Evolutionary conservation across 768 basidiomycete species (phyloP).

Genomic region (Psilocybe tampanensis): DNA sequence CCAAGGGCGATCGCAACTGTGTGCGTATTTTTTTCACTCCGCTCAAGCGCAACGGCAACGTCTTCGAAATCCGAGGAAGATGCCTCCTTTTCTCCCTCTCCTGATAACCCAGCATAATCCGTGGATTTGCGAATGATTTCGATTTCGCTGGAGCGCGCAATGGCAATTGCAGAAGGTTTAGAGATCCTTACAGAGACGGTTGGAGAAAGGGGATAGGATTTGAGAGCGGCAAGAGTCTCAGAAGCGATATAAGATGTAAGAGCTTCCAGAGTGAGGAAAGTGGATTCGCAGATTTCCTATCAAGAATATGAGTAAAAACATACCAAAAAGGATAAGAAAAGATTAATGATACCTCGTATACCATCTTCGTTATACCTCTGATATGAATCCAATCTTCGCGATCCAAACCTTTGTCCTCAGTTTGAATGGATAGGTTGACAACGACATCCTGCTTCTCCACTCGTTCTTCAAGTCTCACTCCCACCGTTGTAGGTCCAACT

Average conservation of each 20-base stretch:
- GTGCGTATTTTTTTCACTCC: slow-evolving; percentile 4
- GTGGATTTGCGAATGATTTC: slow-evolving; percentile 49
- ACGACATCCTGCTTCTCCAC: slow-evolving; percentile 62
- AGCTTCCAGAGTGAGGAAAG: slow-evolving; percentile 70
- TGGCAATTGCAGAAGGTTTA: slow-evolving; percentile 73
- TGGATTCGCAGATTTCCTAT: slow-evolving; percentile 50
- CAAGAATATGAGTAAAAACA: not conserved
- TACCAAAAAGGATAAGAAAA: not conserved
- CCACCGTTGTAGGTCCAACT: slow-evolving; percentile 57
- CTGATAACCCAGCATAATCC: slow-evolving; percentile 34
- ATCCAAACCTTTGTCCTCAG: slow-evolving; percentile 17
- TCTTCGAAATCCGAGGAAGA: not conserved
- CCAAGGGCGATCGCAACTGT: slow-evolving; percentile 78
- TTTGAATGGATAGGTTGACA: slow-evolving; percentile 40
- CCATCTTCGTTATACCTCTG: slow-evolving; percentile 36
- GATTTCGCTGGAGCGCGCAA: slow-evolving; percentile 67
- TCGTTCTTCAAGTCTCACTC: slow-evolving; percentile 70
- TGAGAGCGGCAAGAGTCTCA: slow-evolving; percentile 38
- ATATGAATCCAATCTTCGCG: slow-evolving; percentile 37
- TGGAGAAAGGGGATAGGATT: slow-evolving; percentile 18
- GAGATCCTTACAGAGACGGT: slow-evolving; percentile 57
- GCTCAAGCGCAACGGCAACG: not conserved
- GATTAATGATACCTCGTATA: slow-evolving; percentile 33
- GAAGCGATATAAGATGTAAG: slow-evolving; percentile 60
- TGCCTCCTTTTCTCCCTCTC: not conserved